phyloP scores from a whole-genome alignment of 2,329 filamentous ascomycete genomes.

The Colletotrichum sp. region DNA sequence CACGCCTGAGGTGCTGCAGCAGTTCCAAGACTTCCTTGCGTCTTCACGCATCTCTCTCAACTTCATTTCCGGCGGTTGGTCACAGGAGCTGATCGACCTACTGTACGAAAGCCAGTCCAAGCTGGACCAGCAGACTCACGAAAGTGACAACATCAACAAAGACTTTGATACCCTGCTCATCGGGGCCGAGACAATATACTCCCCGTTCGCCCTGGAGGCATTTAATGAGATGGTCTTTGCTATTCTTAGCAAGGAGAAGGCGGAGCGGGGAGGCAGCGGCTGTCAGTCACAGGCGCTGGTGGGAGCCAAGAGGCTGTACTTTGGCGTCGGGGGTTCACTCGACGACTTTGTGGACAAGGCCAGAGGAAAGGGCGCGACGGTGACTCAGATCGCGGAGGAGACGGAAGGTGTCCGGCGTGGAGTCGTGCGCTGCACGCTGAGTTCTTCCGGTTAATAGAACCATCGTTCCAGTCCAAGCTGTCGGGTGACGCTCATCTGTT shows the following conservation, averaged over 20 bases:
- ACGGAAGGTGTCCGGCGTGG: slow-evolving; percentile 65
- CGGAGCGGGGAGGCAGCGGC: slow-evolving; percentile 23
- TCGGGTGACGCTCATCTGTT: slow-evolving; percentile 17
- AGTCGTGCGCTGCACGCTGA: slow-evolving; percentile 58
- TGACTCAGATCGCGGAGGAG: slow-evolving; percentile 62
- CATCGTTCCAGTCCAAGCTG: not conserved
- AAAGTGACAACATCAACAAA: not conserved
- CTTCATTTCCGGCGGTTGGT: slow-evolving; percentile 80
- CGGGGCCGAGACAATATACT: slow-evolving; percentile 85
- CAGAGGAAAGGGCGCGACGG: slow-evolving; percentile 49
- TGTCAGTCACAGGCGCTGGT: slow-evolving; percentile 56
- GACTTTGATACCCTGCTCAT: slow-evolving; percentile 58
- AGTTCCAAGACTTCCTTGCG: slow-evolving; percentile 62
- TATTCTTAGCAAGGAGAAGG: slow-evolving; percentile 56
- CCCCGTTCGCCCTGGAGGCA: slow-evolving; percentile 69
- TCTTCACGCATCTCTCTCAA: slow-evolving; percentile 59
- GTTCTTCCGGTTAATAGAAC: slow-evolving; percentile 8
- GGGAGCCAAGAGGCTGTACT: slow-evolving; percentile 81
- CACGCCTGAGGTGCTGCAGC: slow-evolving; percentile 58
- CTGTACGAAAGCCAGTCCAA: slow-evolving; percentile 44
- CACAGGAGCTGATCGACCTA: slow-evolving; percentile 64
- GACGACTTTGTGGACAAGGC: slow-evolving; percentile 71
- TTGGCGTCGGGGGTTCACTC: slow-evolving; percentile 82
- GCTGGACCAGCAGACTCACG: not conserved
- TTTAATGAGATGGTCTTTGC: slow-evolving; percentile 72